Conservation (phyloP, 495 filamentous ascomycete genomes). For the Penicillium cinerascens region DNA sequence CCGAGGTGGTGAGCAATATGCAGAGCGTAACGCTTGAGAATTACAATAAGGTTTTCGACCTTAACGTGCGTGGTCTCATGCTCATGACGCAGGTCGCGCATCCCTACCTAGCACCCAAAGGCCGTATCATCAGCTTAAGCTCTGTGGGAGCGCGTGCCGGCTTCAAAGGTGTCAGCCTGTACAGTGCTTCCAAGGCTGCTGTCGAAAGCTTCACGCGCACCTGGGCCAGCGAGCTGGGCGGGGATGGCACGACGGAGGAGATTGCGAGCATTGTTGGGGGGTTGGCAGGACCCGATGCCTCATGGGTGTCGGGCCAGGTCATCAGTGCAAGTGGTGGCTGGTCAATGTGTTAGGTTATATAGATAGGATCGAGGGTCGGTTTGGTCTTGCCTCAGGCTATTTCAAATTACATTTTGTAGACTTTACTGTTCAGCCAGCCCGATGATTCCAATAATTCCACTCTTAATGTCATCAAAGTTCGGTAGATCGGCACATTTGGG, state of each 20-base stretch:
- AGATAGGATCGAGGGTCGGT: too few species aligned
- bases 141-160: constrained; percentile 44
- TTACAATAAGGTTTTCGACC: constrained; percentile 7
- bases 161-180: constrained; percentile 31
- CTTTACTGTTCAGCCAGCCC: neutral
- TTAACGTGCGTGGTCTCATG: constrained; percentile 63
- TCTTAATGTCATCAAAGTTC: neutral
- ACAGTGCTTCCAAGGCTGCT: constrained; percentile 42
- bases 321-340: constrained; percentile 54
- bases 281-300: constrained; percentile 40
- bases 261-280: constrained; percentile 52
- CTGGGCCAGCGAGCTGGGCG: constrained; percentile 41
- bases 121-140: constrained; percentile 11
- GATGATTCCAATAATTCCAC: constrained; percentile 6
- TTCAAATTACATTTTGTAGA: too few species aligned
- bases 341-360: too few species aligned
- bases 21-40: constrained; percentile 11
- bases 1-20: neutral
- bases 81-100: constrained; percentile 57
- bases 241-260: constrained; percentile 48
- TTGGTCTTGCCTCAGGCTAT: too few species aligned
- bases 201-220: constrained; percentile 40
- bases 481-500: neutral
- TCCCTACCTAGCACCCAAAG: constrained; percentile 26
- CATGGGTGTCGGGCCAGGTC: constrained; percentile 59